Conservation (phyloP, 2,329 filamentous ascomycete genomes). For the Knufia fluminis region DNA sequence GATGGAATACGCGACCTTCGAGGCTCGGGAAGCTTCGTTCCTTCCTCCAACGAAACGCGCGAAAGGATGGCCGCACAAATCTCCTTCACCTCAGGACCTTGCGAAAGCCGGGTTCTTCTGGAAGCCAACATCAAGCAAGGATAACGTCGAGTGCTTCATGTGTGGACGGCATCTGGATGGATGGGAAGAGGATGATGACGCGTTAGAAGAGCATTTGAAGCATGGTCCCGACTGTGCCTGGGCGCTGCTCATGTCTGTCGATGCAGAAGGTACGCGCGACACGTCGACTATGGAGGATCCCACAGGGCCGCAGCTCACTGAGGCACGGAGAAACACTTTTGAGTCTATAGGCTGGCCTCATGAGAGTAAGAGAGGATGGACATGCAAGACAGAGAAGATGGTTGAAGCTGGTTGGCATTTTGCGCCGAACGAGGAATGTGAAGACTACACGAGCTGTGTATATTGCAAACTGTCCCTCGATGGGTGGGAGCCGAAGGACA, state of each 20-base stretch:
- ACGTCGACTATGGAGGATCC: conserved; percentile 62
- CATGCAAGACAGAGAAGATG: conserved; percentile 83
- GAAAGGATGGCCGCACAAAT: conserved; percentile 69
- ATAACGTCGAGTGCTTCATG: conserved; percentile 84
- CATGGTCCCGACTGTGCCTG: conserved; percentile 78
- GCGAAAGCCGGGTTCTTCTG: conserved; percentile 89
- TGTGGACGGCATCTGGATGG: conserved; percentile 78
- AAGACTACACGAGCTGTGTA: conserved; percentile 82
- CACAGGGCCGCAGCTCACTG: conserved; percentile 57
- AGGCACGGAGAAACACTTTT: conserved; percentile 77
- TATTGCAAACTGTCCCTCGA: conserved; percentile 87
- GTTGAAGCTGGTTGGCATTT: conserved; percentile 91
- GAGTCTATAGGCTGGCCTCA: conserved; percentile 73
- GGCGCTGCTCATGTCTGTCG: conserved; percentile 60
- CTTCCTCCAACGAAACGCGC: conserved; percentile 51
- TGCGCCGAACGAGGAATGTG: conserved; percentile 70
- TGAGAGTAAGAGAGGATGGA: conserved; percentile 78
- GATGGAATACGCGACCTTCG: conserved; percentile 45
- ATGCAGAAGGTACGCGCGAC: conserved; percentile 53
- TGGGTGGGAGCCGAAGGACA: conserved; percentile 88
- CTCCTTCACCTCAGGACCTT: conserved; percentile 60
- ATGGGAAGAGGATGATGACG: conserved; percentile 82
- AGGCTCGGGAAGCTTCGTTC: conserved; percentile 75
- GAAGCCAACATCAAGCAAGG: conserved; percentile 64
- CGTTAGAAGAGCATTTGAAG: conserved; percentile 73